These are phyloP conservation scores for Chlamydomonas sphaeroides DNA, from an alignment of 139 green algal species.

Conservation along the genomic window DNA sequence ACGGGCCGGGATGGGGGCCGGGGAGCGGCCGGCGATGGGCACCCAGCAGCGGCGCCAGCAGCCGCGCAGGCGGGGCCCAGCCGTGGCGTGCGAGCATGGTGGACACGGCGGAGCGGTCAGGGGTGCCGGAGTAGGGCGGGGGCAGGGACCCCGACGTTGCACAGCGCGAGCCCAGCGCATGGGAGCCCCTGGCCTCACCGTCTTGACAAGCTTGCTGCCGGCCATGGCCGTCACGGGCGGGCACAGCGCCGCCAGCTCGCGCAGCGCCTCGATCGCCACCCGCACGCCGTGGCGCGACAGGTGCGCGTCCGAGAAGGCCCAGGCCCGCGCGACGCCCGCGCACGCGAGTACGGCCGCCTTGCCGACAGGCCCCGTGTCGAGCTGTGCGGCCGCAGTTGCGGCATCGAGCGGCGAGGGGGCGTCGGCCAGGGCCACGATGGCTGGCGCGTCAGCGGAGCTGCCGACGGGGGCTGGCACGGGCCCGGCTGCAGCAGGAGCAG, in stretches of 20 bases:
- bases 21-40: background rate
- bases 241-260: conserved; percentile 49
- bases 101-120: too few relatives aligned
- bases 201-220: conserved; percentile 19
- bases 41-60: background rate
- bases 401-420: background rate
- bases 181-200: too few relatives aligned
- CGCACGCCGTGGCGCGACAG: conserved; percentile 43
- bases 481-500: background rate
- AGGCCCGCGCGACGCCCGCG: background rate
- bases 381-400: too few relatives aligned
- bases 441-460: too few relatives aligned
- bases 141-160: too few relatives aligned
- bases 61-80: background rate
- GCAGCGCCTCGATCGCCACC: conserved; percentile 45
- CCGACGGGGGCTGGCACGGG: too few relatives aligned
- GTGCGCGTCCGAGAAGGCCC: conserved; percentile 42
- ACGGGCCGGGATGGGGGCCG: background rate
- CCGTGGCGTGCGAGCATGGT: too few relatives aligned
- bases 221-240: conserved; percentile 37
- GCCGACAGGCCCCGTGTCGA: conserved; percentile 3
- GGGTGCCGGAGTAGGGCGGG: too few relatives aligned
- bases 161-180: too few relatives aligned
- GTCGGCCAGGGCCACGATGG: too few relatives aligned
- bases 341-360: background rate